A percentile compares a stretch with the other conserved stretches of the same genome.
These are phyloP conservation scores for Ambispora gerdemannii DNA, from an alignment of 192 early-diverging fungal genomes.

Conservation along the genomic window DNA sequence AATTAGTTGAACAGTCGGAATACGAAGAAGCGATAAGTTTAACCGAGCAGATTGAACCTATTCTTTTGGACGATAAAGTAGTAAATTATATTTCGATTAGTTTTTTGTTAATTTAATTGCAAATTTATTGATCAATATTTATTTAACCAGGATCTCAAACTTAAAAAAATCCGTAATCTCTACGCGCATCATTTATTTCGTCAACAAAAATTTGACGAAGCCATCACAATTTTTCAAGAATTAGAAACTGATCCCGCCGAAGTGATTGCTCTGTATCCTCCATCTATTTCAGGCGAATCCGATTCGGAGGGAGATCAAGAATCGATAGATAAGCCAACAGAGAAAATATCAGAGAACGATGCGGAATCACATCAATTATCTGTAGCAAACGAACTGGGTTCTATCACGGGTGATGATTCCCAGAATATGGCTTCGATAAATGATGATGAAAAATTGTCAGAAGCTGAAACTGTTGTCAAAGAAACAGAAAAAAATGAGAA, in stretches of 20 bases:
- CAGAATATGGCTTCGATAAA: neutral
- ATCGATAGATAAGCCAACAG: constrained; percentile 11
- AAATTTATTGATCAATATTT: neutral
- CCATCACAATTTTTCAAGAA: constrained; percentile 63
- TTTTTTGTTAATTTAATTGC: neutral
- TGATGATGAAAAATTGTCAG: neutral
- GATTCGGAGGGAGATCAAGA: constrained; percentile 22
- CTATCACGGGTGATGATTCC: neutral
- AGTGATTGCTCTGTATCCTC: constrained; percentile 66
- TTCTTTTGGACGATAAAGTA: constrained; percentile 64
- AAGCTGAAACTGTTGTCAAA: neutral
- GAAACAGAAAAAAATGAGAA: constrained; percentile 11
- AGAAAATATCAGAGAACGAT: constrained; percentile 5
- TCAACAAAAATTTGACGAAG: constrained; percentile 61
- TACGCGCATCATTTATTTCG: constrained; percentile 71
- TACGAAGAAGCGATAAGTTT: constrained; percentile 76
- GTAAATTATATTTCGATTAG: neutral
- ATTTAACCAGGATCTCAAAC: constrained; percentile 48
- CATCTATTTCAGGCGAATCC: constrained; percentile 58
- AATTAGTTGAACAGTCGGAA: constrained; percentile 64
- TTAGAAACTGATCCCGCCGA: constrained; percentile 62
- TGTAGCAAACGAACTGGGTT: constrained; percentile 15
- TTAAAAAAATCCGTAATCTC: constrained; percentile 59
- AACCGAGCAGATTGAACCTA: constrained; percentile 70
- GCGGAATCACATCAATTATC: constrained; percentile 7